Base-by-base conservation (phyloP, 2,329 filamentous ascomycete species). In the Alternaria sp. region DNA sequence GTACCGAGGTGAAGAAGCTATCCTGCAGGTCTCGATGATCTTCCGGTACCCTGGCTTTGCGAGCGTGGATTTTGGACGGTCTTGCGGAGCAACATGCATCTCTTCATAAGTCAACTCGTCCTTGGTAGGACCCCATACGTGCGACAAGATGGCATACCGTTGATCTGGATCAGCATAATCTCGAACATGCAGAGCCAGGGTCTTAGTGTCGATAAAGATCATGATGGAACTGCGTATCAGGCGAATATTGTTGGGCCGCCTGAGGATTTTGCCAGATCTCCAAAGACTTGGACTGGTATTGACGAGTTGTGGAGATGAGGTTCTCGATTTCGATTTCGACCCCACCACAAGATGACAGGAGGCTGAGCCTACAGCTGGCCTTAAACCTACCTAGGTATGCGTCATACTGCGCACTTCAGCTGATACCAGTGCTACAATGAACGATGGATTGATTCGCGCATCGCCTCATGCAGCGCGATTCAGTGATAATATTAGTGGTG, bases 71-170 rank as follows among this genome's bases (percentile, higher is more conserved):
- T 34, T 47, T 14, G 59, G 51, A 20, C 58, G 57, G 34, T 56
- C 18, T n/a, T 49, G 32, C 4, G 46, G 46, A 4, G 46, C 28
- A n/a, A 43, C 32, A 5, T 51, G 7, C 59, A 63, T 63, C 28
- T 65, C 61, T 12, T 57, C 39, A 38, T 56, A 61, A 4, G 63
- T 59, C 3, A 62, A 52, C 14, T 62, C 62, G 2, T 61, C 57
- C 12, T n/a, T 26, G 6, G 47, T 32, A 2, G 5, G 18, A n/a
- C 49, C 54, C 64, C 64, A 64, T 4, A 57, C 64, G 46, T 66
- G 62, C 7, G 64, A 66, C n/a, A 62, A 12, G 24, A 66, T 63
- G 24, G 56, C 61, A 36, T 61, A 65, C 3, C n/a, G 16, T 18
- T 53, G 39, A 41, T 48, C 20, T 9, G 54, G 52, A 18, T 39